phyloP scores from a whole-genome alignment of 768 basidiomycete species.

The Termitomyces sp. region DNA sequence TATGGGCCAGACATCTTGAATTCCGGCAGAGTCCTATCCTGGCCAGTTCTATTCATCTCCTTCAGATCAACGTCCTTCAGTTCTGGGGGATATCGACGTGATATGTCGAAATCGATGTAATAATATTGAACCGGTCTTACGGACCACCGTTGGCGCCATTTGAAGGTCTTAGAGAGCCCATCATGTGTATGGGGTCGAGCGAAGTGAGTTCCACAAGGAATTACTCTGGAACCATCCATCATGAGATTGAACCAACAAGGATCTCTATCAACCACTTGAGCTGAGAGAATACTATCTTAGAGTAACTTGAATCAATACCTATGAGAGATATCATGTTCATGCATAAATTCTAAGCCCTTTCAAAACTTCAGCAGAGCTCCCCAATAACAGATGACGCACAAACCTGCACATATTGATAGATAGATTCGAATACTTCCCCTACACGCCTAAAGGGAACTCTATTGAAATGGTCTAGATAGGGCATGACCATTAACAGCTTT shows the following conservation, averaged over 20 bases:
- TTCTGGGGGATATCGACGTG: neutral
- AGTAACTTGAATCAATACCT: no score
- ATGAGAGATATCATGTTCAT: neutral
- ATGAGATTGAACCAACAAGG: constrained; percentile 4
- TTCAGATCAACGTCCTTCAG: neutral
- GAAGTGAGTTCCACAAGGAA: constrained; percentile 5
- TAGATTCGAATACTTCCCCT: neutral
- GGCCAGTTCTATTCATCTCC: neutral
- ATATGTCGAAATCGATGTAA: constrained; percentile 3
- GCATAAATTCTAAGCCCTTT: constrained; percentile 10
- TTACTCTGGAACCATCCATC: constrained; percentile 3
- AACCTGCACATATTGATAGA: constrained; percentile 2
- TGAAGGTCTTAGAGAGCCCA: neutral
- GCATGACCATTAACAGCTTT: constrained; percentile 1
- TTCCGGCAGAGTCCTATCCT: constrained; percentile 4
- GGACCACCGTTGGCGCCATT: constrained; percentile 1
- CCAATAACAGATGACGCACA: neutral
- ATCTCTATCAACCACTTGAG: neutral
- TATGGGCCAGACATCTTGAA: neutral
- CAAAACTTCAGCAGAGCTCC: neutral
- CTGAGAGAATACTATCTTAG: no score
- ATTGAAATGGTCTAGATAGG: neutral
- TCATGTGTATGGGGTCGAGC: neutral
- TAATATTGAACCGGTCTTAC: constrained; percentile 13
- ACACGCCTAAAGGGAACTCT: neutral